A percentile compares a stretch with the other conserved stretches of the same genome.
phyloP scores from a whole-genome alignment of 2,329 filamentous ascomycete species.

The Penicillium italicum region DNA sequence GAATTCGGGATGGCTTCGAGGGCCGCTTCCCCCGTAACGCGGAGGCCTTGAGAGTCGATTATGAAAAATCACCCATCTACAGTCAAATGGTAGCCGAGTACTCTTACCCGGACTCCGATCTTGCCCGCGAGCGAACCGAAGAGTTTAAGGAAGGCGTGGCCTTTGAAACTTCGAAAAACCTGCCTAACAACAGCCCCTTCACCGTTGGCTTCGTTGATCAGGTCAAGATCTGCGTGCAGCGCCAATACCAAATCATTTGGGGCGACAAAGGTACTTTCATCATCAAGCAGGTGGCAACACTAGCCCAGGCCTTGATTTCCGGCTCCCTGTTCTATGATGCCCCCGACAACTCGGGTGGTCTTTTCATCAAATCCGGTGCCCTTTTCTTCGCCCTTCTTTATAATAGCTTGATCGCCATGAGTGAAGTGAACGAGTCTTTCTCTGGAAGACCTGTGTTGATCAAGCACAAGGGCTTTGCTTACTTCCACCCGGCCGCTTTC shows the following conservation, averaged over 20 bases:
- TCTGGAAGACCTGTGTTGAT: constrained; percentile 56
- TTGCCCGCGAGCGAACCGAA: constrained; percentile 49
- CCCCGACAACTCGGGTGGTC: constrained; percentile 53
- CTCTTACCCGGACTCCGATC: constrained; percentile 51
- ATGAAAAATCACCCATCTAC: constrained; percentile 53
- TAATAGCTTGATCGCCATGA: constrained; percentile 60
- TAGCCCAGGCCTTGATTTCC: constrained; percentile 59
- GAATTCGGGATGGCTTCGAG: constrained; percentile 44
- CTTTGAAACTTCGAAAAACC: constrained; percentile 53
- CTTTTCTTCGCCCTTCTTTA: constrained; percentile 63
- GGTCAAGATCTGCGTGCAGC: constrained; percentile 53
- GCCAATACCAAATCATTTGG: constrained; percentile 64
- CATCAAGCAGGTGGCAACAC: constrained; percentile 58
- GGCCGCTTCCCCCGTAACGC: constrained; percentile 45
- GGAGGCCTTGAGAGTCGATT: constrained; percentile 46
- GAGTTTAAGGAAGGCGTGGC: constrained; percentile 54
- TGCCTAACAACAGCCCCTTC: constrained; percentile 54
- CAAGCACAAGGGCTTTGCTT: constrained; percentile 58
- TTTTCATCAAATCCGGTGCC: constrained; percentile 63
- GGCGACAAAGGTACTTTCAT: constrained; percentile 62
- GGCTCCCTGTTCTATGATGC: constrained; percentile 68
- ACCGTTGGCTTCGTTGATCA: constrained; percentile 56
- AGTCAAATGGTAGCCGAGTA: constrained; percentile 54
- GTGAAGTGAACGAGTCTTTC: constrained; percentile 64
- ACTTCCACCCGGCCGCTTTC: constrained; percentile 53